phyloP scores from a whole-genome alignment of 2,329 filamentous ascomycete genomes.

The Scedosporium dehoogii region DNA sequence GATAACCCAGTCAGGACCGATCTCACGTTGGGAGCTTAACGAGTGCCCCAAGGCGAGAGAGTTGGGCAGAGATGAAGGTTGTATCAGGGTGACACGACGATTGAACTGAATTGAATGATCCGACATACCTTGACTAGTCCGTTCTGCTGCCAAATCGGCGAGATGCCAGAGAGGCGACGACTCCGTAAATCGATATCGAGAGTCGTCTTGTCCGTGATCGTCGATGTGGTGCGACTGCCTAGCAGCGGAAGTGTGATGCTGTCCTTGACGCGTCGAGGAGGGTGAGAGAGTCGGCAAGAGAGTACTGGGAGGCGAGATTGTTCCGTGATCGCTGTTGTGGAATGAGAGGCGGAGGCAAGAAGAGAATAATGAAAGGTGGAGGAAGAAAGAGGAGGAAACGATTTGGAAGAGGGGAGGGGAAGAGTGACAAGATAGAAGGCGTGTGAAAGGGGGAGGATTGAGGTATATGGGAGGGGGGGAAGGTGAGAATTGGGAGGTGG shows the following conservation, averaged over 20 bases:
- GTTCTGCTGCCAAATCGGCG: not conserved
- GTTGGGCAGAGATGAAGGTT: not conserved
- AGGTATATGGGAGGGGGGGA: slow-evolving; percentile 8
- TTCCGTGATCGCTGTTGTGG: slow-evolving; percentile 4
- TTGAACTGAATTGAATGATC: not conserved
- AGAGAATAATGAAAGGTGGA: slow-evolving; percentile 9
- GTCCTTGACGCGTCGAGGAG: slow-evolving; percentile 1
- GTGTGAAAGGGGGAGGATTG: slow-evolving; percentile 10
- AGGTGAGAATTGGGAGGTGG: slow-evolving; percentile 11
- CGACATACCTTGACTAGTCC: not conserved
- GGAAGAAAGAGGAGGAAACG: slow-evolving; percentile 8
- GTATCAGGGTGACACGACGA: not conserved
- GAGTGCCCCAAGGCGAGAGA: not conserved
- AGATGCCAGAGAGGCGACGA: not conserved
- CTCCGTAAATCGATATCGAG: not conserved
- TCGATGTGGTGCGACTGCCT: not conserved
- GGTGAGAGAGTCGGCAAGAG: slow-evolving; percentile 8
- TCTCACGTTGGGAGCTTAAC: not conserved
- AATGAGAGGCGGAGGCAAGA: slow-evolving; percentile 9
- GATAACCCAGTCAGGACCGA: not conserved
- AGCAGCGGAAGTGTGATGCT: not conserved
- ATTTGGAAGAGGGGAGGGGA: slow-evolving; percentile 6
- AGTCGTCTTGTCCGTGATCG: not conserved
- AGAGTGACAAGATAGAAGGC: slow-evolving; percentile 9
- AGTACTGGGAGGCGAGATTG: not conserved